These are phyloP conservation scores for Coemansia nantahalensis DNA, from an alignment of 192 early-diverging fungal species.

Conservation along the genomic window DNA sequence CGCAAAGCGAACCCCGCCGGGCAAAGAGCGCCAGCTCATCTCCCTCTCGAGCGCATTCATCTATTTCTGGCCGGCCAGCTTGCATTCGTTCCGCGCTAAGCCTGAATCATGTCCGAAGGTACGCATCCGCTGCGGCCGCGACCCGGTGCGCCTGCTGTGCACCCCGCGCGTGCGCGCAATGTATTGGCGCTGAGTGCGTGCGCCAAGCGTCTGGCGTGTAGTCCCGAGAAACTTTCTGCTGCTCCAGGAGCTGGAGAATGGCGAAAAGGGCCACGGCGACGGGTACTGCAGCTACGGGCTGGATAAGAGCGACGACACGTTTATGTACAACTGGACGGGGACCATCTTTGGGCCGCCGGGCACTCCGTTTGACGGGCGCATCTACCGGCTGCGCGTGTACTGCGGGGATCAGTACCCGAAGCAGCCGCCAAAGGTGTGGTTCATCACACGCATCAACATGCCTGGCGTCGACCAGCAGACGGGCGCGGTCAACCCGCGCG, in stretches of 20 bases:
- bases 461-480: constrained; percentile 79
- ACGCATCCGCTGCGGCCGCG: background rate
- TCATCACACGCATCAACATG: constrained; percentile 82
- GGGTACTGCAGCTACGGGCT: constrained; percentile 93
- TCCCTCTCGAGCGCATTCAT: no score
- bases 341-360: constrained; percentile 83
- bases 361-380: constrained; percentile 91
- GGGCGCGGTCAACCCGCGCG: constrained; percentile 69
- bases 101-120: constrained; percentile 1
- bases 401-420: constrained; percentile 90
- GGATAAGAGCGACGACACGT: constrained; percentile 65
- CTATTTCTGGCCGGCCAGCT: no score
- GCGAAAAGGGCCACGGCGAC: constrained; percentile 94
- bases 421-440: constrained; percentile 71
- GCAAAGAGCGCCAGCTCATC: background rate
- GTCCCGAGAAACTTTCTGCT: constrained; percentile 97
- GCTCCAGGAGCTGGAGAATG: constrained; percentile 95
- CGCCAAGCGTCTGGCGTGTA: constrained; percentile 21
- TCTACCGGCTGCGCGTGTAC: constrained; percentile 81
- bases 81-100: no score
- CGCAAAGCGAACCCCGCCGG: background rate
- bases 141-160: no score
- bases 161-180: no score
- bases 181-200: no score
- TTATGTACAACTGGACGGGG: constrained; percentile 88